Evolutionary conservation across 2,329 filamentous ascomycete genomes (phyloP), one percentile per base, ranked within the genome.

Genomic region (Botrytis deweyae): DNA sequence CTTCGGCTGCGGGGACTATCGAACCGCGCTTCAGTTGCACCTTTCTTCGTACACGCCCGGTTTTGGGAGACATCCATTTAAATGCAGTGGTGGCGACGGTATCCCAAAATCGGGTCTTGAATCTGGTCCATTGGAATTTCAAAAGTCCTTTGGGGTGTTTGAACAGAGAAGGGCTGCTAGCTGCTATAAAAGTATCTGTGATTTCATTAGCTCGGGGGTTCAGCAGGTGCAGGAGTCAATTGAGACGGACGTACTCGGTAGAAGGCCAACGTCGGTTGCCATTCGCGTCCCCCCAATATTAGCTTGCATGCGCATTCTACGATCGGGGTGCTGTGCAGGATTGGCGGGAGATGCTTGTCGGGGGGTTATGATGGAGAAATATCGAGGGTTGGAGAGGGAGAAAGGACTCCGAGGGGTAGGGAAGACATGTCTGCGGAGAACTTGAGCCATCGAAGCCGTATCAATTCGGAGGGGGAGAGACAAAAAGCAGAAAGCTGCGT

Each of bases 1-100:
- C 85, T 78, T 88, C 86, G 46, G 90, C 91, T 1, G 86, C 85
- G 2, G 88, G 86, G 14, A 84, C 81, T 65, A 88, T 83, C 70
- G 81, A 79, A 36, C 81, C 77, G 22, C 83, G 84, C 40, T 82
- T 77, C 40, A 86, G 79, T 78, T 85, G 84, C 79, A 86, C 75
- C 75, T 29, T 73, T 69, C 55, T 71, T 74, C 44, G 72, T 40
- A 44, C 44, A 20, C 71, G 63, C 20, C 63, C 71, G 6, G 18
- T 69, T 67, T 63, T 66, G 8, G 77, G 78, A 12, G 77, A 75
- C 5, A 75, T 73, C n/a, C 64, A 72, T 55, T 76, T 78, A 10
- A 79, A 59, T 14, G 76, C 55, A 29, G 76, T 1, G 18, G 77
- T 74, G 65, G 74, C 78, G 29, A 77, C 70, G 38, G 46, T 76